These are phyloP conservation scores for Rhynchosporium secalis DNA, from an alignment of 2,329 filamentous ascomycete genomes.

Conservation along the genomic window DNA sequence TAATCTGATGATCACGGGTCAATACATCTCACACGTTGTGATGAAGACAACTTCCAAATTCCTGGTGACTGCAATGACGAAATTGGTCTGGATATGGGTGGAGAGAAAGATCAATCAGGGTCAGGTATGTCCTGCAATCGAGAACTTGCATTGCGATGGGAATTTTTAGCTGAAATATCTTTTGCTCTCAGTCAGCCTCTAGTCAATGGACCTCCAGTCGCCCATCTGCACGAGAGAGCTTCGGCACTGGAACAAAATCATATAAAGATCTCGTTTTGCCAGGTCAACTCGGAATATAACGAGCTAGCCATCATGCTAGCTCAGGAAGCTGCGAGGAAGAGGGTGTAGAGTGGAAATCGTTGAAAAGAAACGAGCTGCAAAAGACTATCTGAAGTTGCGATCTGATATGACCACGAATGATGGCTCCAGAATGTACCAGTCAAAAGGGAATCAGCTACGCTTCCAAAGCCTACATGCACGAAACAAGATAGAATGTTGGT, in stretches of 20 bases:
- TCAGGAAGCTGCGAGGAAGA: slow-evolving; percentile 1
- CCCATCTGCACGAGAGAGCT: slow-evolving; percentile 23
- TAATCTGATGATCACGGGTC: slow-evolving; percentile 19
- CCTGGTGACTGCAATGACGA: slow-evolving; percentile 17
- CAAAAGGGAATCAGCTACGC: background rate
- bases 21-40: slow-evolving; percentile 23
- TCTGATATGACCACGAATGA: background rate
- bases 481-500: too few relatives aligned
- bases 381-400: background rate
- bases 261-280: slow-evolving; percentile 21
- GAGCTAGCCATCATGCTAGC: slow-evolving; percentile 9
- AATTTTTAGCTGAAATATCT: background rate
- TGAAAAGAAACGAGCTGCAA: background rate
- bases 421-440: background rate
- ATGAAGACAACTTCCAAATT: slow-evolving; percentile 25
- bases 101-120: slow-evolving; percentile 14
- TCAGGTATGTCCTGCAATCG: background rate
- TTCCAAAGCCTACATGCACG: background rate
- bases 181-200: slow-evolving; percentile 6
- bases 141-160: background rate
- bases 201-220: slow-evolving; percentile 21
- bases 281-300: slow-evolving; percentile 13
- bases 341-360: background rate
- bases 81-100: slow-evolving; percentile 24
- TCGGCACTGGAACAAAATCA: slow-evolving; percentile 22